Evolutionary conservation across 208 protist species (phyloP), one percentile per base, ranked within the genome.

Genomic region (Porcisia hertigi): DNA sequence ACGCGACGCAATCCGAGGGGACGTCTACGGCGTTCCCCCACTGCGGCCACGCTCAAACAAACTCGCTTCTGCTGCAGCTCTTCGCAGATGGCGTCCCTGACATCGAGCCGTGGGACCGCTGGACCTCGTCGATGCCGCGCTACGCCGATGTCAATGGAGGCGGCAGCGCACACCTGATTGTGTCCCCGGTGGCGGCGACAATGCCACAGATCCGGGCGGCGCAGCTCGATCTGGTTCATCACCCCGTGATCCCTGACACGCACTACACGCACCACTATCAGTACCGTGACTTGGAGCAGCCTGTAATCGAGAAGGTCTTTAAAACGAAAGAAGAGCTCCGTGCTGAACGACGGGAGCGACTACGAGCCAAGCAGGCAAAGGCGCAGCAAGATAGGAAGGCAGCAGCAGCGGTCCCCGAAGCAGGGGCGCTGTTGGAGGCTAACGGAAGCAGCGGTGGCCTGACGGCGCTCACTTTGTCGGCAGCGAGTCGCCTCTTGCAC

Each of bases 101-200:
- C 73, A 86, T 96, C 20, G 89, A 94, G 77, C 92, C 92, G 77
- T 96, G 92, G 90, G 92, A 96, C 72, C 72, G 83, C 25, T 94
- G 88, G 88, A 86, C 88, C 20, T 88, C 88, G 39, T 63, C 80
- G 6, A 77, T 90, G 64, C 92, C 90, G 16, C 86, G 89, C 63
- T 96, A 94, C 80, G 82, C 77, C 41, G 71, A 77, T n/a, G 3
- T 36, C 41, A 63, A 6, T 9, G 41, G 36, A 12, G 20, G 60
- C 36, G 18, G 36, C 36, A 9, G 39, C 18, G 57, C 47, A 57
- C 73, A 78, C 55, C 60, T 83, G 0, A 9, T 74, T 9, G 64
- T 84, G n/a, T 62, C 73, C 20, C 71, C 79, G 11, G 58, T 66
- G 60, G 63, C 81, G n/a, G 75, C 80, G 3, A 71, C 75, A 7